Conservation (phyloP, 2,329 filamentous ascomycete species). For the Blumeriella jaapii region DNA sequence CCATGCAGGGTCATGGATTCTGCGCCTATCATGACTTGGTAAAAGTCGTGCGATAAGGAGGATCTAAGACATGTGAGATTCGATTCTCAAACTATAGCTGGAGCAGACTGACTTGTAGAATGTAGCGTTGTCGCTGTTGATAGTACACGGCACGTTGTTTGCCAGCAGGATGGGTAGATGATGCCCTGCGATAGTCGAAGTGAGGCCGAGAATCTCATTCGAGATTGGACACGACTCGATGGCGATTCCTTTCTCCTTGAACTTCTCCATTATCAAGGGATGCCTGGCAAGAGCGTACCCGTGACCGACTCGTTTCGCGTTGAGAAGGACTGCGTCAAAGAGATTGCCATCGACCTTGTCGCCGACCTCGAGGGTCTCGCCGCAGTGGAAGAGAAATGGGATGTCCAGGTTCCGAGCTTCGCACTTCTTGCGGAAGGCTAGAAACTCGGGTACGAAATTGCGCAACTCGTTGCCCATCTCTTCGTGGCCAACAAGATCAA, state of each 20-base stretch:
- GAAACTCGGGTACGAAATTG: slow-evolving; percentile 42
- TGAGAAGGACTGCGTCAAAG: slow-evolving; percentile 53
- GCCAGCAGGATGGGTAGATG: slow-evolving; percentile 56
- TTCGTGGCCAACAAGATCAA: slow-evolving; percentile 57
- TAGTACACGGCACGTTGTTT: slow-evolving; percentile 61
- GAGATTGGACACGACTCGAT: slow-evolving; percentile 70
- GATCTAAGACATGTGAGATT: slow-evolving; percentile 36
- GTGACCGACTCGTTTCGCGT: slow-evolving; percentile 60
- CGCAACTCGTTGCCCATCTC: slow-evolving; percentile 51
- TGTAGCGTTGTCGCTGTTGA: slow-evolving; percentile 66
- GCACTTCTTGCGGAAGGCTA: slow-evolving; percentile 45
- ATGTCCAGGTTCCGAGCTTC: slow-evolving; percentile 39
- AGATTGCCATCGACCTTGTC: slow-evolving; percentile 56
- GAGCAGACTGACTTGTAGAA: slow-evolving; percentile 47
- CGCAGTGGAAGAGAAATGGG: slow-evolving; percentile 67
- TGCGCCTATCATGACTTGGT: slow-evolving; percentile 61
- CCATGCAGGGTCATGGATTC: slow-evolving; percentile 55
- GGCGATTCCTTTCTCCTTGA: slow-evolving; percentile 52
- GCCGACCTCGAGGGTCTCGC: slow-evolving; percentile 59
- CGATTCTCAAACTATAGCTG: neutral
- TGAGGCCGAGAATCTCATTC: slow-evolving; percentile 63
- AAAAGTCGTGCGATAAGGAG: slow-evolving; percentile 64
- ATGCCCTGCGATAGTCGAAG: slow-evolving; percentile 52
- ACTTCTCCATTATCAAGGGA: slow-evolving; percentile 51
- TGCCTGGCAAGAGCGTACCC: slow-evolving; percentile 60